These are phyloP conservation scores for Phalaenopsis equestris DNA, from an alignment of 106 monocot species.

Conservation along the genomic window DNA sequence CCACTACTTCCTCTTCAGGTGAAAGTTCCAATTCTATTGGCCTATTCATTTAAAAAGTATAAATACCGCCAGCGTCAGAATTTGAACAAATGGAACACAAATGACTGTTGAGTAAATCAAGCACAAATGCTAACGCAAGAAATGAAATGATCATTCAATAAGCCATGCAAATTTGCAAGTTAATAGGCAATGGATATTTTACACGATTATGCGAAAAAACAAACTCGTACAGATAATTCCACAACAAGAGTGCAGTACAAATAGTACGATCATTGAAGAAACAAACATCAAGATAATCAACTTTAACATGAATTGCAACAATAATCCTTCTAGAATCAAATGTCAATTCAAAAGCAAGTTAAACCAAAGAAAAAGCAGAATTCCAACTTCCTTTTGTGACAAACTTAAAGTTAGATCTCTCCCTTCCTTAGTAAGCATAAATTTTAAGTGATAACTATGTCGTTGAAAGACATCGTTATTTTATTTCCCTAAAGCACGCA, in stretches of 20 bases:
- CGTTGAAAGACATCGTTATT: neutral
- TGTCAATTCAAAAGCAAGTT: neutral
- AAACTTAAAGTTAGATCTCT: neutral
- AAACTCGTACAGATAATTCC: neutral
- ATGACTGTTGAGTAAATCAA: neutral
- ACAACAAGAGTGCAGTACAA: neutral
- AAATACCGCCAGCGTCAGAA: slow-evolving; percentile 6
- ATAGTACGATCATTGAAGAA: neutral
- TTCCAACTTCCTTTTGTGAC: neutral
- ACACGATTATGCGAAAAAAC: neutral
- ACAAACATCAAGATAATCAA: neutral
- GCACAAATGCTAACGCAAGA: neutral
- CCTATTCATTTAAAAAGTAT: slow-evolving; percentile 26
- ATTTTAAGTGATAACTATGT: neutral
- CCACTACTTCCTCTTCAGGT: slow-evolving; percentile 88
- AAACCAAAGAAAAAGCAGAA: neutral
- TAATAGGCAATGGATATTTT: neutral
- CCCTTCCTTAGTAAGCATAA: neutral
- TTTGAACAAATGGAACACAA: neutral
- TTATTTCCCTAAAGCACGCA: neutral
- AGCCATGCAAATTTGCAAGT: no score
- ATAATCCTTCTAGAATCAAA: neutral
- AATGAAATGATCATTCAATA: neutral
- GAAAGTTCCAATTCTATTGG: slow-evolving; percentile 89
- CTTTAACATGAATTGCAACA: neutral